These are phyloP conservation scores for Sungouiella thailandica DNA, from an alignment of 805 yeast species.

Conservation along the genomic window DNA sequence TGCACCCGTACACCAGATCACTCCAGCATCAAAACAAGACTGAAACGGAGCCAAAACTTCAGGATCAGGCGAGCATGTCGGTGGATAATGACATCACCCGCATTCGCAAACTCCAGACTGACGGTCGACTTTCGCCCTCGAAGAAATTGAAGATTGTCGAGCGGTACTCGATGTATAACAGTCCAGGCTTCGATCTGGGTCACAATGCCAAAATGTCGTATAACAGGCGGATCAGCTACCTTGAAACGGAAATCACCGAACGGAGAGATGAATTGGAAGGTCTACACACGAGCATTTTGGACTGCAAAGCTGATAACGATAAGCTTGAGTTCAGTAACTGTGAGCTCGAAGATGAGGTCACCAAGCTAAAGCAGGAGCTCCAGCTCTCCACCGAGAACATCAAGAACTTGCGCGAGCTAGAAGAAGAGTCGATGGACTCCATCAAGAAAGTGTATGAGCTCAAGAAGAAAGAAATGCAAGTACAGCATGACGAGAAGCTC, in stretches of 20 bases:
- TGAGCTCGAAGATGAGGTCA: slow-evolving; percentile 29
- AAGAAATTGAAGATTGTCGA: slow-evolving; percentile 3
- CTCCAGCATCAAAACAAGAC: too few relatives aligned
- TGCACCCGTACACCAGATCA: too few relatives aligned
- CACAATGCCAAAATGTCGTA: background rate
- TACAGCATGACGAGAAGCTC: slow-evolving; percentile 18
- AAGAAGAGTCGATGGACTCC: slow-evolving; percentile 16
- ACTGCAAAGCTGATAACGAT: slow-evolving; percentile 1
- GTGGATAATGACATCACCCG: background rate
- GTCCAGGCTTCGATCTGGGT: background rate
- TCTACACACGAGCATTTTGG: background rate
- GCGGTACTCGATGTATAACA: background rate
- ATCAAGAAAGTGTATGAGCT: slow-evolving; percentile 15
- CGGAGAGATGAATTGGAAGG: background rate
- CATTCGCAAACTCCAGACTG: background rate
- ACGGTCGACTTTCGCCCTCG: background rate
- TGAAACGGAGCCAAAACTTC: too few relatives aligned
- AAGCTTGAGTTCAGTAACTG: slow-evolving; percentile 30
- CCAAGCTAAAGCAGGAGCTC: slow-evolving; percentile 33
- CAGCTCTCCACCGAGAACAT: slow-evolving; percentile 31
- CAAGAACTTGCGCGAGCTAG: slow-evolving; percentile 22
- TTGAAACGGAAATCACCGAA: background rate
- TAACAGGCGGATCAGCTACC: background rate
- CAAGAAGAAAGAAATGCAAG: slow-evolving; percentile 17
- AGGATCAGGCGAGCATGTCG: too few relatives aligned